A percentile compares a stretch with the other conserved stretches of the same genome.
Conservation (phyloP, 129 eudicot species). For the Tagetes erecta region DNA sequence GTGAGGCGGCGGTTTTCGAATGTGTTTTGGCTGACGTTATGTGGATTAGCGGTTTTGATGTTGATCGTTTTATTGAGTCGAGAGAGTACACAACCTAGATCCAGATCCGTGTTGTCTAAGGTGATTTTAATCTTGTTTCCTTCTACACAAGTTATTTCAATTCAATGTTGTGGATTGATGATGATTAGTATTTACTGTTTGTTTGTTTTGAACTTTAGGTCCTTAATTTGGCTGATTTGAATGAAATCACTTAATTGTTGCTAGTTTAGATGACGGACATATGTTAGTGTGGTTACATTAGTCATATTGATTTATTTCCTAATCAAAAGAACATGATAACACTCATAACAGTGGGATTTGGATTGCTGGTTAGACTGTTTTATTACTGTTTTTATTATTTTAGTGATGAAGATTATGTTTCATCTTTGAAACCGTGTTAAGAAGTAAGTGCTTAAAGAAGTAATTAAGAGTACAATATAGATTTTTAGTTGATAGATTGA, state of each 20-base stretch:
- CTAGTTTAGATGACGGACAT: background rate
- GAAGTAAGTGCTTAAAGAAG: background rate
- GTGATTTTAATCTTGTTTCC: constrained; percentile 32
- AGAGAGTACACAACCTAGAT: constrained; percentile 53
- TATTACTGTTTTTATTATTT: background rate
- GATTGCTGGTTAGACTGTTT: background rate
- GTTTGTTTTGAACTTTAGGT: background rate
- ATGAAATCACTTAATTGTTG: background rate
- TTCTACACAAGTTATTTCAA: background rate
- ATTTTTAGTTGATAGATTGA: background rate
- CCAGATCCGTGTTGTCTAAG: constrained; percentile 65
- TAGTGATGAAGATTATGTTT: background rate
- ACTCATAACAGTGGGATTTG: background rate
- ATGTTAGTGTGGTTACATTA: background rate
- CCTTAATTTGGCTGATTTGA: background rate
- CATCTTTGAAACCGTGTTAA: background rate
- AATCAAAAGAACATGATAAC: background rate
- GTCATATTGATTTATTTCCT: constrained; percentile 11
- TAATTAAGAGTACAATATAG: background rate
- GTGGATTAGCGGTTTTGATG: constrained; percentile 62
- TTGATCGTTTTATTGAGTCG: constrained; percentile 64
- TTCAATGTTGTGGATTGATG: constrained; percentile 6
- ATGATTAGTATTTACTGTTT: constrained; percentile 8
- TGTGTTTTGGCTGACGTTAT: constrained; percentile 66
- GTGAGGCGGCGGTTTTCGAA: constrained; percentile 68